Conservation (phyloP, 2,329 filamentous ascomycete species). For the Esteya vermicola region DNA sequence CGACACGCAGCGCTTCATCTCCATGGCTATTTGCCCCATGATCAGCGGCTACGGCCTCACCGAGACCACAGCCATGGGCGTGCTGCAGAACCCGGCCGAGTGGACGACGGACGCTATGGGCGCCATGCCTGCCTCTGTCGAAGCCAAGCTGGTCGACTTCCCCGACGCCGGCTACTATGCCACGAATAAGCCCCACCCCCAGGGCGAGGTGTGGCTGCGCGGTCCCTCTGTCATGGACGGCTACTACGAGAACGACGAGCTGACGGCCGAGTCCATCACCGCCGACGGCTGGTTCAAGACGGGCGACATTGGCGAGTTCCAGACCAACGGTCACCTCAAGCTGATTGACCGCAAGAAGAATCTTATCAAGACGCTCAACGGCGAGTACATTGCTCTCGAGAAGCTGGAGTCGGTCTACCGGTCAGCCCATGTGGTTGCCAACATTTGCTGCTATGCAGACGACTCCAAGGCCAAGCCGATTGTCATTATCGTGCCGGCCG, state of each 20-base stretch:
- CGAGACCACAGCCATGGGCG: conserved; percentile 67
- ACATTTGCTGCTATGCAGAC: conserved; percentile 43
- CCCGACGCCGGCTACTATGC: conserved; percentile 66
- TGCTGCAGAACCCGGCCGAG: conserved; percentile 59
- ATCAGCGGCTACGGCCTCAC: conserved; percentile 80
- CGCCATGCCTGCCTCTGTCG: conserved; percentile 57
- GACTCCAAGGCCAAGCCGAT: conserved; percentile 35
- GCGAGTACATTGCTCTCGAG: conserved; percentile 73
- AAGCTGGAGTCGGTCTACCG: conserved; percentile 46
- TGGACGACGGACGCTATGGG: conserved; percentile 67
- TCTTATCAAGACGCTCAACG: conserved; percentile 67
- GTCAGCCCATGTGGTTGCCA: conserved; percentile 33
- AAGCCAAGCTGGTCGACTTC: conserved; percentile 79
- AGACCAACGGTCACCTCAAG: conserved; percentile 54
- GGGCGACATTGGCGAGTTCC: conserved; percentile 71
- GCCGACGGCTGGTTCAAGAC: conserved; percentile 79
- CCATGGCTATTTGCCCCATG: conserved; percentile 79
- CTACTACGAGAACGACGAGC: conserved; percentile 66
- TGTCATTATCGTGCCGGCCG: conserved; percentile 41
- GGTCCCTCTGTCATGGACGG: conserved; percentile 55
- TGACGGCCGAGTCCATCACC: conserved; percentile 56
- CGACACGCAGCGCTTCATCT: conserved; percentile 79
- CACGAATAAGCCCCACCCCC: conserved; percentile 60
- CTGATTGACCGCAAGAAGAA: conserved; percentile 85
- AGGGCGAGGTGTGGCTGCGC: conserved; percentile 82